Percentiles rank a stretch among this genome's conserved stretches.
These are phyloP conservation scores for Globisporangium orthogonon DNA, from an alignment of 352 stramenopile species.

Conservation along the genomic window DNA sequence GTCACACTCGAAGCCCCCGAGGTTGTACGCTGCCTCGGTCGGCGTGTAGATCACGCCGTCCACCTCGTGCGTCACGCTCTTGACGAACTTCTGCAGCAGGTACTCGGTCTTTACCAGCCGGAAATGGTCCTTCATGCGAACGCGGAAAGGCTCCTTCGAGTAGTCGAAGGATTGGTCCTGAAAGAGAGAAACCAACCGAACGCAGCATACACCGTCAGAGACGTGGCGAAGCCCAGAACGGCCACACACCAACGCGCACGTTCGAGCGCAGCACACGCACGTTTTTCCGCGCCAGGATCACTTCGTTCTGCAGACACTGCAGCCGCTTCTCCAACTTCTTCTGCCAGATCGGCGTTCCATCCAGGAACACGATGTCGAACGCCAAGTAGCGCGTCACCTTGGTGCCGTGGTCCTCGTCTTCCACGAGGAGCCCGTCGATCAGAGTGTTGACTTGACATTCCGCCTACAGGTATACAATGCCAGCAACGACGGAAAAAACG, in stretches of 20 bases:
- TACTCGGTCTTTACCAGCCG: conserved; percentile 83
- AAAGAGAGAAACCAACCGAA: background rate
- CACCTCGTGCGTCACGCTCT: conserved; percentile 81
- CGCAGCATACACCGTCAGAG: background rate
- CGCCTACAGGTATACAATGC: conserved; percentile 20
- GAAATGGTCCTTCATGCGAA: conserved; percentile 89
- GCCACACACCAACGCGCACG: background rate
- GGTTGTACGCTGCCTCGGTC: conserved; percentile 77
- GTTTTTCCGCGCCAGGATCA: conserved; percentile 82
- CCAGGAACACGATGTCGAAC: conserved; percentile 81
- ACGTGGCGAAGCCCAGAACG: too few species aligned
- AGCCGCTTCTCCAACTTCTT: conserved; percentile 86
- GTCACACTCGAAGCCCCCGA: conserved; percentile 78
- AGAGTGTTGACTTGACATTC: conserved; percentile 75
- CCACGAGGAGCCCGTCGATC: conserved; percentile 82
- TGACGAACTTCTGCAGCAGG: conserved; percentile 81
- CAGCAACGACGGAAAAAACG: background rate
- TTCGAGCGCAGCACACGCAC: conserved; percentile 23
- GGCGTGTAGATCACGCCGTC: conserved; percentile 86
- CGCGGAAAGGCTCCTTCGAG: conserved; percentile 73
- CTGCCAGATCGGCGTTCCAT: conserved; percentile 75
- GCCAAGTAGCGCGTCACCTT: conserved; percentile 75
- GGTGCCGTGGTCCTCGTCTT: conserved; percentile 72
- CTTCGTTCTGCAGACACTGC: conserved; percentile 86
- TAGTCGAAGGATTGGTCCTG: conserved; percentile 79